phyloP scores from a whole-genome alignment of 768 basidiomycete genomes.

The Leccinellum rugosiceps region DNA sequence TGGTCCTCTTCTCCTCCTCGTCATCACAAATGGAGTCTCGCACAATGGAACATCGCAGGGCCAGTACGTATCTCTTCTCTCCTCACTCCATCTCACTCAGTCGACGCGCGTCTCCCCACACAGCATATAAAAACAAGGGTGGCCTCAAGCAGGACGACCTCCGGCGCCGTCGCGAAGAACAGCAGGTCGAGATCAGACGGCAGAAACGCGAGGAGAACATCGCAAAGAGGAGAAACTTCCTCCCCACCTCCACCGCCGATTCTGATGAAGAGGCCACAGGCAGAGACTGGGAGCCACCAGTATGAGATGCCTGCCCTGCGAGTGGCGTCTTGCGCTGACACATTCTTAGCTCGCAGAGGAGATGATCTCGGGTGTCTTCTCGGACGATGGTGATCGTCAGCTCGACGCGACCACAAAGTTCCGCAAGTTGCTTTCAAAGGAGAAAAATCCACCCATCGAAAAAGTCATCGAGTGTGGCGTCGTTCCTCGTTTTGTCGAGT shows the following conservation, averaged over 20 bases:
- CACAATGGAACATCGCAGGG: conserved; percentile 72
- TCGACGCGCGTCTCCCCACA: conserved; percentile 38
- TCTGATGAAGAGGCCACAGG: conserved; percentile 87
- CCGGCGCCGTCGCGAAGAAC: conserved; percentile 94
- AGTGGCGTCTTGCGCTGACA: conserved; percentile 8
- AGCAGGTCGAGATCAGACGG: conserved; percentile 97
- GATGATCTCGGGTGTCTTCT: conserved; percentile 93
- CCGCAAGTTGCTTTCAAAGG: conserved; percentile 97
- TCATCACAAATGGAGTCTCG: conserved; percentile 50
- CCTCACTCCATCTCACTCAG: conserved; percentile 7
- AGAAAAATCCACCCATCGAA: conserved; percentile 99
- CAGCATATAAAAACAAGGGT: conserved; percentile 91
- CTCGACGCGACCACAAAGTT: conserved; percentile 97
- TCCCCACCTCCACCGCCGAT: conserved; percentile 68
- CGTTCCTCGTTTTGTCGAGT: conserved; percentile 95
- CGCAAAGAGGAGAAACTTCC: conserved; percentile 93
- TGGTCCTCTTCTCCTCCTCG: neutral
- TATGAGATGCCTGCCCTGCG: conserved; percentile 29
- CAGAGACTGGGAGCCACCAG: conserved; percentile 75
- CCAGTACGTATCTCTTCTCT: conserved; percentile 44
- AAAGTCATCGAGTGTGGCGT: conserved; percentile 97
- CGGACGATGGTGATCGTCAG: conserved; percentile 87
- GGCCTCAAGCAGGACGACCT: conserved; percentile 90
- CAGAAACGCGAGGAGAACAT: conserved; percentile 99
- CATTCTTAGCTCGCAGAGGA: conserved; percentile 70